Evolutionary conservation across 1,284 basidiomycete species (phyloP), one percentile per base, ranked within the genome.

Genomic region (Ceratobasidium sp.): DNA sequence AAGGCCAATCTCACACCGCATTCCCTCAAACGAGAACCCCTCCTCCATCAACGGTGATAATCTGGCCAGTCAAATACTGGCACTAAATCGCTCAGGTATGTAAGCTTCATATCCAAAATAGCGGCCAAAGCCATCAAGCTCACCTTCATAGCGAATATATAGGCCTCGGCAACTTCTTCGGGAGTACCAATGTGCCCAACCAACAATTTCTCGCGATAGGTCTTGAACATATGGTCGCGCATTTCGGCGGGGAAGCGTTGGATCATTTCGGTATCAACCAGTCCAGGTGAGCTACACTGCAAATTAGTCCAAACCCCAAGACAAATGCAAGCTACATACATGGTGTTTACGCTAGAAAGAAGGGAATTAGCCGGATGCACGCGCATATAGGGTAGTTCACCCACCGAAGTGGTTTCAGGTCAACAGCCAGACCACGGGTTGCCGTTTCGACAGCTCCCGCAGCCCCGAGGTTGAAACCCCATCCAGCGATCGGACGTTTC

Each of bases 131-230:
- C 17, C 11, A 9, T 40, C 17, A 34, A 0, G 15, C 51, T 59
- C 22, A 57, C 67, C 56, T 76, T 76, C 76, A 76, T 76, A 29
- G 67, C 37, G 44, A 76, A 76, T 17, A 76, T 54, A 49, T 69
- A 76, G 0, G 76, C 76, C n/a, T 76, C 66, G 22, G 76, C 66
- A 22, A 68, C 44, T 17, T 76, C 76, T 46, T 59, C 76, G 1
- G 76, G 66, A 3, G 46, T 44, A 25, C 65, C 66, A 44, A 64
- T 34, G 25, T 62, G 76, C 25, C 49, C 56, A 8, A 76, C 54
- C 11, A 51, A 40, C 25, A 61, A 43, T 11, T 57, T 46, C 29
- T 76, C 34, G 17, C 40, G 29, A 13, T 7, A 25, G 17, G 49
- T 9, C 49, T 70, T 40, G n/a, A 70, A 67, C 40, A 67, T 37